These are phyloP conservation scores for Platanthera zijinensis DNA, from an alignment of 106 monocot species.

Conservation along the genomic window DNA sequence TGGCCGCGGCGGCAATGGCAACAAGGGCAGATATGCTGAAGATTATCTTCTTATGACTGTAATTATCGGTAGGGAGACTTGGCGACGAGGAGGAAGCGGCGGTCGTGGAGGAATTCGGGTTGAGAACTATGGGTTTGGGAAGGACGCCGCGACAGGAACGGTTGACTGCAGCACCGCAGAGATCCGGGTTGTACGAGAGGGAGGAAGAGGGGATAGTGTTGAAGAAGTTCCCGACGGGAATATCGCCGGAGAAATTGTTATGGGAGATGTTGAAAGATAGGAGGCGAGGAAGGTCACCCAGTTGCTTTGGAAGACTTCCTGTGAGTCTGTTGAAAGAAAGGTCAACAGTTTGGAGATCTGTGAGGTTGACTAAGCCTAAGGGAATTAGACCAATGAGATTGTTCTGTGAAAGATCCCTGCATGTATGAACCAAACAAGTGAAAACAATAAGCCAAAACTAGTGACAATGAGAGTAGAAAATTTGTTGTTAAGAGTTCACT, in stretches of 20 bases:
- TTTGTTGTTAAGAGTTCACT: background rate
- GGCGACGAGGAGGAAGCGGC: conserved; percentile 1
- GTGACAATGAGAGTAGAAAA: background rate
- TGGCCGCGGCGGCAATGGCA: conserved; percentile 69
- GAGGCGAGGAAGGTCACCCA: conserved; percentile 56
- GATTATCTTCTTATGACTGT: conserved; percentile 67
- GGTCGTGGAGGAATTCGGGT: conserved; percentile 42
- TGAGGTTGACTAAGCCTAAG: conserved; percentile 43
- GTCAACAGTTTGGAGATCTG: conserved; percentile 47
- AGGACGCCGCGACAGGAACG: conserved; percentile 35
- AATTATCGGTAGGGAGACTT: conserved; percentile 3
- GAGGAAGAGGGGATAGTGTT: conserved; percentile 58
- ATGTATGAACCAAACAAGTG: conserved; percentile 22
- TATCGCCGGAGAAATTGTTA: conserved; percentile 55
- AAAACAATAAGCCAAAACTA: background rate
- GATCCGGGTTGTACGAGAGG: conserved; percentile 44
- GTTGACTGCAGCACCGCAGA: conserved; percentile 44
- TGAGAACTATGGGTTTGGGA: conserved; percentile 59
- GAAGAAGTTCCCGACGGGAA: conserved; percentile 75
- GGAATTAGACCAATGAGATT: conserved; percentile 65
- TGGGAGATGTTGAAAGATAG: conserved; percentile 66
- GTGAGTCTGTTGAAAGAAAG: conserved; percentile 57
- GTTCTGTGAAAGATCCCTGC: conserved; percentile 60
- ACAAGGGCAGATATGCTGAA: conserved; percentile 80
- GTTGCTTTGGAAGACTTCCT: conserved; percentile 61